A percentile compares a stretch with the other conserved stretches of the same genome.
Conservation (phyloP, 2,329 filamentous ascomycete genomes). For the Colletotrichum australisinense region DNA sequence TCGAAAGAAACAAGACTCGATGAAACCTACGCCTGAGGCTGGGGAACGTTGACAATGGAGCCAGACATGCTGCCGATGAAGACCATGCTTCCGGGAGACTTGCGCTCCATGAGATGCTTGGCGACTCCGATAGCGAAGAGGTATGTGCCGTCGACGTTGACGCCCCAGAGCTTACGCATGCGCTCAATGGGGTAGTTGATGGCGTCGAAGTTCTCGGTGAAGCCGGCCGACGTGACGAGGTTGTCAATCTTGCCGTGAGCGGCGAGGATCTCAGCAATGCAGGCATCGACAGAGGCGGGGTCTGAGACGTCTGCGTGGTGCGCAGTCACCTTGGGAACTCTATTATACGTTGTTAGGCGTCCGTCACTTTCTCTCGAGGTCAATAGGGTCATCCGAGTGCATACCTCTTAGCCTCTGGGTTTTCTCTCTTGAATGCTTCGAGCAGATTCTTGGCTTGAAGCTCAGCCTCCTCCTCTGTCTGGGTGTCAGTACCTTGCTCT, state of each 20-base stretch:
- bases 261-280: conserved; percentile 76
- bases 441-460: conserved; percentile 80
- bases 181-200: conserved; percentile 91
- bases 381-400: conserved; percentile 35
- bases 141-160: conserved; percentile 94
- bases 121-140: conserved; percentile 87
- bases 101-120: conserved; percentile 87
- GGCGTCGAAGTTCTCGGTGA: conserved; percentile 95
- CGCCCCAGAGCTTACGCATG: conserved; percentile 92
- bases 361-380: neutral
- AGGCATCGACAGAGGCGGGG: conserved; percentile 79
- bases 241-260: conserved; percentile 88
- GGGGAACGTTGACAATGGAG: conserved; percentile 92
- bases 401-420: conserved; percentile 78
- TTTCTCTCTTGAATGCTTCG: conserved; percentile 81
- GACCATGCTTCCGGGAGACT: conserved; percentile 85
- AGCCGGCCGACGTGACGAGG: conserved; percentile 95
- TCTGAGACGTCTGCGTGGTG: conserved; percentile 91
- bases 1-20: neutral
- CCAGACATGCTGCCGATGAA: conserved; percentile 97
- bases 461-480: conserved; percentile 75
- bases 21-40: conserved; percentile 78
- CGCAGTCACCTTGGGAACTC: conserved; percentile 84
- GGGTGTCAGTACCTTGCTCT: neutral
- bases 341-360: conserved; percentile 44